Conservation (phyloP, 2,329 filamentous ascomycete species). For the Sporothrix schenckii region DNA sequence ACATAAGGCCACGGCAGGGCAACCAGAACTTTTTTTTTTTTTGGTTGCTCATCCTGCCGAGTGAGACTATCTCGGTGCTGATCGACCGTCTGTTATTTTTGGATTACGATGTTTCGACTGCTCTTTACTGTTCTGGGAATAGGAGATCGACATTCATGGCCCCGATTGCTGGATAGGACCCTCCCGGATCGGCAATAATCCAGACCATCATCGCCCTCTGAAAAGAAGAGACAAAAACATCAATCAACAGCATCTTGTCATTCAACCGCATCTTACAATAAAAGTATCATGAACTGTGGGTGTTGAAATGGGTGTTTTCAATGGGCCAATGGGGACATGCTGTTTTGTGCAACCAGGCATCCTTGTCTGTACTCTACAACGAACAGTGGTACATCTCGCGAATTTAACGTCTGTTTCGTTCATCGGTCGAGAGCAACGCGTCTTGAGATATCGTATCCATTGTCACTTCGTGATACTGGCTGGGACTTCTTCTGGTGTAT, state of each 20-base stretch:
- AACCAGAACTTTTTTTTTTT: too few species aligned
- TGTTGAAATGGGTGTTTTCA: not conserved
- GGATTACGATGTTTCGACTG: not conserved
- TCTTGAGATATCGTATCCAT: too few species aligned
- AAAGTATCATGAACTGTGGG: not conserved
- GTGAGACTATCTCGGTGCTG: conserved; percentile 2
- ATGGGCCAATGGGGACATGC: too few species aligned
- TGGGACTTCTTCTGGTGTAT: too few species aligned
- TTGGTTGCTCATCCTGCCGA: too few species aligned
- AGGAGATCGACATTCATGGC: conserved; percentile 18
- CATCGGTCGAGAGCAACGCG: too few species aligned
- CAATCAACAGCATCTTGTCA: not conserved
- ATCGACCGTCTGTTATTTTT: conserved; percentile 21
- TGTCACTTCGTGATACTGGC: too few species aligned
- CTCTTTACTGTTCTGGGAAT: conserved; percentile 8
- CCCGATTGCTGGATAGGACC: not conserved
- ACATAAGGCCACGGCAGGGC: too few species aligned
- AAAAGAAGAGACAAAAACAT: not conserved
- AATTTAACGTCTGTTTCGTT: too few species aligned
- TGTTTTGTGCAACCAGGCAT: too few species aligned
- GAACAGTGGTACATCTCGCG: too few species aligned
- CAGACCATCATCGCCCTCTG: conserved; percentile 6
- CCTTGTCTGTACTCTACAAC: too few species aligned
- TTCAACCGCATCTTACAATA: not conserved
- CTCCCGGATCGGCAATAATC: conserved; percentile 14